Evolutionary conservation across 805 yeast species (phyloP), one percentile per base, ranked within the genome.

Genomic region (Blastobotrys mokoenaii): DNA sequence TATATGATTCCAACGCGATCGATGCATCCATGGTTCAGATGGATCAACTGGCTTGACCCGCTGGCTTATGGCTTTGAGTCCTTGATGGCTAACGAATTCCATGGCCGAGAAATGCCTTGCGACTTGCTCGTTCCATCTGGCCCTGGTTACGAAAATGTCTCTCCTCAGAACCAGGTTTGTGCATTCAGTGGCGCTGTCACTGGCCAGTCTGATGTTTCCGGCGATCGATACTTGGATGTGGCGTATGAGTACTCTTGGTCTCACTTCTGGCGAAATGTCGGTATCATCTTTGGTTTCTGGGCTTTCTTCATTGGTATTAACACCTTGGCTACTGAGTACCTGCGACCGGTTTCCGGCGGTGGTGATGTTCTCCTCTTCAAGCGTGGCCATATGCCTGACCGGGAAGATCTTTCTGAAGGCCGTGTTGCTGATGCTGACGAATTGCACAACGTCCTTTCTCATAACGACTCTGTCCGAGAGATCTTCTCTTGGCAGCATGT

Each of bases 241-340:
- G 60, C 78, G 7, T 85, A 62, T 62, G 58, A 62, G 36, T 86
- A 80, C 67, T 58, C 58, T 16, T 77, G 71, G 55, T 51, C 62
- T 16, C 85, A 86, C 62, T 71, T 74, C 41, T 86, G 95, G 95
- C 78, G 95, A 68, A 83, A 86, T 61, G 71, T 82, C 46, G 95
- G 88, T 57, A 76, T 82, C 48, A 48, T 75, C 48, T 59, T 79
- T 57, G 85, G 74, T 2, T 80, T 70, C 56, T 61, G 70, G 46
- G 50, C 68, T 3, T 72, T 68, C 50, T 70, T 64, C 51, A 40
- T 61, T 16, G 43, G 44, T 20, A 43, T 57, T 37, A 59, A 66
- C 37, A 43, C 61, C 20, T 31, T 62, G 16, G 65, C 62, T 3
- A 54, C 67, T 14, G 67, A 68, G 50, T 57, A 49, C 41, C 38